Conservation (phyloP, 2,329 filamentous ascomycete species). For the Botrytis porri region DNA sequence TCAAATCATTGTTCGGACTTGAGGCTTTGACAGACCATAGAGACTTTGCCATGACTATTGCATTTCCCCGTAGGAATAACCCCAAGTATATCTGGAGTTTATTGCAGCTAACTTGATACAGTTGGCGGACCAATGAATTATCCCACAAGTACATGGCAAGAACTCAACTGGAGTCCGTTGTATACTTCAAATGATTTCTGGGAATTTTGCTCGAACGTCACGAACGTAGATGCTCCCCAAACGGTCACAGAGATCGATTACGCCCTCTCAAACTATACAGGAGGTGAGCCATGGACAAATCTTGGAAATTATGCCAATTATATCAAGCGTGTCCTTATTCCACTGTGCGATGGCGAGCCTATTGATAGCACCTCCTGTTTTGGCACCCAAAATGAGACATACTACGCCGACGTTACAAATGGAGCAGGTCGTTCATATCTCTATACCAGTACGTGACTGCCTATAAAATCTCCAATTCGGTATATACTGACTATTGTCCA, state of each 20-base stretch:
- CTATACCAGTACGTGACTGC: constrained; percentile 42
- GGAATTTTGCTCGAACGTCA: constrained; percentile 51
- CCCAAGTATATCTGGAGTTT: background rate
- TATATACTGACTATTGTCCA: background rate
- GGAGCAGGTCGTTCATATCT: constrained; percentile 45
- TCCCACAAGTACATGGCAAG: constrained; percentile 52
- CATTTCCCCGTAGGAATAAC: constrained; percentile 39
- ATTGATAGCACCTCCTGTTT: constrained; percentile 47
- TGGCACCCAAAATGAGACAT: constrained; percentile 41
- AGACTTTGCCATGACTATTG: constrained; percentile 50
- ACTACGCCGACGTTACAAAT: constrained; percentile 46
- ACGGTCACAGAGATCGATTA: constrained; percentile 47
- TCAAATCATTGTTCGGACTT: constrained; percentile 49
- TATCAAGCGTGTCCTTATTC: constrained; percentile 46
- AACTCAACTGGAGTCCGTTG: constrained; percentile 48
- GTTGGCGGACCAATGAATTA: constrained; percentile 49
- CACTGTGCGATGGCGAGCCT: constrained; percentile 43
- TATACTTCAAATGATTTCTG: constrained; percentile 49
- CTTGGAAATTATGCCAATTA: constrained; percentile 53
- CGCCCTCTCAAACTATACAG: constrained; percentile 47
- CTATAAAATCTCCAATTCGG: background rate
- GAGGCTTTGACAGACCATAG: constrained; percentile 44
- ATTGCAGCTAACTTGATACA: constrained; percentile 18
- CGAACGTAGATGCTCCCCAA: constrained; percentile 45
- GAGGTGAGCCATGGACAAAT: constrained; percentile 49